Evolutionary conservation across 345 rosid species (phyloP), one percentile per base, ranked within the genome.

Genomic region (Diplotaxis tenuifolia): DNA sequence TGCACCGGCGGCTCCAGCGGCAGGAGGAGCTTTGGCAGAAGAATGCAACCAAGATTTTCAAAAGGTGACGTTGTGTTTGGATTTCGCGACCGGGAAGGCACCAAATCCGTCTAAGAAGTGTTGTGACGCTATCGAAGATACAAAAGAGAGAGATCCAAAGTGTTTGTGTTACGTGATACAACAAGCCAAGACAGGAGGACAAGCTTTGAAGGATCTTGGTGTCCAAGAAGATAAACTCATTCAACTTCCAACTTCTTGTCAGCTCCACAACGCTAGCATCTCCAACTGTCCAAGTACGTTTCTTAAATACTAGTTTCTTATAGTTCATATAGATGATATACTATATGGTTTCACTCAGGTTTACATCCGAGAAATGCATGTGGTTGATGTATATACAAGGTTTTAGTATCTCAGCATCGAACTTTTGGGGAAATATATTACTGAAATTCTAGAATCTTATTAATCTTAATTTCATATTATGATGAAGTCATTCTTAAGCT

Each of bases 171-270:
- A 1, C 63, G 63, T 92, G 5, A 89, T 95, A 36, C 92, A 87
- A 69, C 87, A 87, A 78, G 79, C 85, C 0, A 81, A 83, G 58
- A 62, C 82, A 66, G 96, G 92, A 3, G 82, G 72, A 63, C 79
- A 75, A 10, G 45, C 23, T 21, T 16, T 92, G 18, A 92, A 83
- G 85, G 86, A 71, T 80, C 10, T 92, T 62, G 97, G 97, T 10
- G 78, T 95, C 9, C 91, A 82, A 72, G 88, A 83, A 72, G 77
- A 69, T 25, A 87, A 80, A 69, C 79, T 95, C 32, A 79, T 95
- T 70, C 90, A 86, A 81, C 96, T 95, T 40, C 96, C 99, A 10
- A 65, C 89, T 54, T 88, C 86, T 65, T 95, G 99, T 73, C 78
- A 86, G 76, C 21, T 95, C 61, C 76, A 83, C 27, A 92, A 92